Percentiles rank a stretch among this genome's conserved stretches.
Evolutionary conservation across 371 early-diverging fungal genomes (phyloP).

Genomic region (Zychaea mexicana): DNA sequence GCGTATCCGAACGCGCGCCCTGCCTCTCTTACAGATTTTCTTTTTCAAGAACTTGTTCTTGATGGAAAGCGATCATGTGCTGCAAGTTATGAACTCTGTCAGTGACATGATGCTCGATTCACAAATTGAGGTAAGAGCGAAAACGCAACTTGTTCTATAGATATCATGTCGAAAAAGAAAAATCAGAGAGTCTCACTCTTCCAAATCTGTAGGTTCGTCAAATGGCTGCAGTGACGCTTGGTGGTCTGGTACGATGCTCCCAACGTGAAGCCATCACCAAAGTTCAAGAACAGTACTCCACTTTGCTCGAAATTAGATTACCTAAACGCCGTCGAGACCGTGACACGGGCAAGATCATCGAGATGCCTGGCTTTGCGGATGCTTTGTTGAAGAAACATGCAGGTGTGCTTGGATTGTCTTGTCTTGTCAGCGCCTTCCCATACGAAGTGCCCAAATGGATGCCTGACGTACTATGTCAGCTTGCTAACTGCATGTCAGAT

Average conservation of each 20-base stretch:
- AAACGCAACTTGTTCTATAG: too few species aligned
- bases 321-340: constrained; percentile 48
- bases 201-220: constrained; percentile 89
- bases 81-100: constrained; percentile 66
- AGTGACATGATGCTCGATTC: constrained; percentile 67
- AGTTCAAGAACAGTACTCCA: constrained; percentile 45
- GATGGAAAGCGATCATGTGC: constrained; percentile 51
- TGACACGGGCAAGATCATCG: constrained; percentile 46
- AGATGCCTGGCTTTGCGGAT: constrained; percentile 55
- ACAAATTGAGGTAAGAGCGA: constrained; percentile 71
- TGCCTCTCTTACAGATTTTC: constrained; percentile 81
- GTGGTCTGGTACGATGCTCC: constrained; percentile 87
- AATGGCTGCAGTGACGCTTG: constrained; percentile 79
- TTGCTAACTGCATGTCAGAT: constrained; percentile 83
- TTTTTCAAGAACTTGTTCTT: constrained; percentile 76
- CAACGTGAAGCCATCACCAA: constrained; percentile 70
- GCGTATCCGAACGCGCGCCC: constrained; percentile 71
- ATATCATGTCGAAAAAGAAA: too few species aligned
- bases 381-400: constrained; percentile 81
- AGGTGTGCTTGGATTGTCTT: constrained; percentile 86
- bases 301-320: constrained; percentile 35
- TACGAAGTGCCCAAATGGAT: constrained; percentile 92
- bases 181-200: too few species aligned
- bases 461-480: constrained; percentile 75
- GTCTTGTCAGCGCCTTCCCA: constrained; percentile 86